Base-by-base conservation (phyloP, 2,329 filamentous ascomycete genomes). In the Diplodia mutila region DNA sequence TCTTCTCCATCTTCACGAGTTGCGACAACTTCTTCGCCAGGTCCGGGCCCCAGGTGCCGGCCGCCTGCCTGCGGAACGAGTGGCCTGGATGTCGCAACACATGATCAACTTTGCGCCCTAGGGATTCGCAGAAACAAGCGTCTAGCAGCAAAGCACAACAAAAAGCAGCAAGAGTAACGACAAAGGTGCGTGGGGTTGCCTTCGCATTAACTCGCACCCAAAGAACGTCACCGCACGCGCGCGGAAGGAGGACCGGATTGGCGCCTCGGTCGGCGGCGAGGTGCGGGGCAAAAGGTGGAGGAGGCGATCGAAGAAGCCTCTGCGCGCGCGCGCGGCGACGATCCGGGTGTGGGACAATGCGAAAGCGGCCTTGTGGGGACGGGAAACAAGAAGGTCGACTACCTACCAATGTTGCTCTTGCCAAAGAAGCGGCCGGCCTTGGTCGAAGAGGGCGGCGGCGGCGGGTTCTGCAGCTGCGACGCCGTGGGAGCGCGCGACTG, bases 1-100 rank as follows among this genome's bases (percentile, higher is more conserved):
- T 98, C 89, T 99, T 99, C 85, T 99, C 95, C 95, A 99, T 99
- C 88, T 99, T 99, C 71, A 99, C 95, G 65, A 99, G 88, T 84
- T 97, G 92, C 49, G 94, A 93, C 70, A 99, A 90, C 87, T 99
- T 99, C 87, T 97, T 97, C 68, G 95, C 91, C 68, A 99, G 89
- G 76, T 99, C 95, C 68, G 94, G 89, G 42, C 89, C 89, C 75
- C 93, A 93, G 74, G 91, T 90, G 72, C 91, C 91, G 71, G 91
- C 90, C 52, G 90, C 86, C 76, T 90, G 90, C 77, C 89, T 87
- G 74, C 91, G 87, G 78, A 93, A 87, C 51, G 85, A 87, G 85
- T 91, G 87, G 77, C 90, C 89, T 90, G 75, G 48, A 49, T 63
- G 59, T 51, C 59, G 59, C 64, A 57, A 27, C 25, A n/a, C 21